Percentiles rank a stretch among this genome's conserved stretches.
Conservation (phyloP, 2,329 filamentous ascomycete genomes). For the Alternaria viburni region DNA sequence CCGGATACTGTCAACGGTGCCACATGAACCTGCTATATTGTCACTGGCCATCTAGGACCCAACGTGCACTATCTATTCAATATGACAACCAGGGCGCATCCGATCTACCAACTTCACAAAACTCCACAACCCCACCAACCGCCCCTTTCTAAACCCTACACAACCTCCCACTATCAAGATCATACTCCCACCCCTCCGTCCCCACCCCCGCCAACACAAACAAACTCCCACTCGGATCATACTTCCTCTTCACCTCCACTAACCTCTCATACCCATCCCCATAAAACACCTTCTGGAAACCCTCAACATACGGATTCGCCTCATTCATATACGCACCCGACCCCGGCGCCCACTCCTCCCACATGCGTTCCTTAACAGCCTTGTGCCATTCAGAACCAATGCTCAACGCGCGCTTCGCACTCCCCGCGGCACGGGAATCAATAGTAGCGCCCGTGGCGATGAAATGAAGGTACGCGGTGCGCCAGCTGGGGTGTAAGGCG, state of each 20-base stretch:
- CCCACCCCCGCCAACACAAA: constrained; percentile 29
- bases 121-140: too few relatives aligned
- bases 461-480: constrained; percentile 40
- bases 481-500: constrained; percentile 44
- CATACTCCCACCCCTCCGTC: constrained; percentile 29
- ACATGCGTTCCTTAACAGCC: constrained; percentile 23
- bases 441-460: constrained; percentile 31
- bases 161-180: constrained; percentile 27
- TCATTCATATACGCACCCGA: constrained; percentile 28
- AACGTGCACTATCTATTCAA: neutral
- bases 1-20: neutral
- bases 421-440: neutral
- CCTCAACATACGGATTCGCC: constrained; percentile 16
- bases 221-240: constrained; percentile 22
- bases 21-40: neutral
- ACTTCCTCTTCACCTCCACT: constrained; percentile 13
- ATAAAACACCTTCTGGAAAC: constrained; percentile 22
- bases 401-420: neutral
- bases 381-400: constrained; percentile 12
- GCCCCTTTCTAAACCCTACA: neutral
- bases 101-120: neutral
- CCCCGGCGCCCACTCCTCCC: constrained; percentile 18
- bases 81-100: neutral
- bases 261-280: constrained; percentile 13
- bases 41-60: neutral